These are phyloP conservation scores for Platanthera guangdongensis DNA, from an alignment of 106 monocot genomes.

Conservation along the genomic window DNA sequence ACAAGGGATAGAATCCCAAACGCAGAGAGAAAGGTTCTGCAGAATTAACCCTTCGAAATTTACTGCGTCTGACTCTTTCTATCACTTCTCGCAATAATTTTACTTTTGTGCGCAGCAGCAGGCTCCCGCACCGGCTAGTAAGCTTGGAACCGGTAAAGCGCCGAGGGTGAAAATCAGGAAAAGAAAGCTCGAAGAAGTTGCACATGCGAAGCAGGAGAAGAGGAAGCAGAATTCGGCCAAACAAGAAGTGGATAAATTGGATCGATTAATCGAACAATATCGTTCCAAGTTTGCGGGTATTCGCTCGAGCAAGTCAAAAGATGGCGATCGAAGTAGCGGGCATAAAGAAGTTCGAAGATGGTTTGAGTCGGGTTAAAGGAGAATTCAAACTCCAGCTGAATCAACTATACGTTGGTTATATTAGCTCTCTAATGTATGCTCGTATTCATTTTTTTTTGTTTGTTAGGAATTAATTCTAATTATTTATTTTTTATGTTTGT, in stretches of 20 bases:
- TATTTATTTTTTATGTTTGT: too few species aligned
- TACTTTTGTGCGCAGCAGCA: constrained; percentile 10
- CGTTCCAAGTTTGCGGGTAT: constrained; percentile 54
- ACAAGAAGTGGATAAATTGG: constrained; percentile 57
- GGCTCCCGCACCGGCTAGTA: not conserved
- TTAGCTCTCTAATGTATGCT: too few species aligned
- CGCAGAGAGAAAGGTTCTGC: not conserved
- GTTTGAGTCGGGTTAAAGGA: constrained; percentile 28
- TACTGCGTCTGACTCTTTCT: not conserved
- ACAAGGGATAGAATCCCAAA: not conserved
- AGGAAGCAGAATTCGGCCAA: constrained; percentile 21
- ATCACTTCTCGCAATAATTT: not conserved
- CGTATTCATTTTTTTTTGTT: too few species aligned
- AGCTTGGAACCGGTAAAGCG: constrained; percentile 10
- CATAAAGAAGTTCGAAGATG: constrained; percentile 49
- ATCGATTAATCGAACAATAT: constrained; percentile 67
- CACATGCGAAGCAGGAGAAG: constrained; percentile 13
- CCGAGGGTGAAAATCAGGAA: constrained; percentile 16
- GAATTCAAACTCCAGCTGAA: not conserved
- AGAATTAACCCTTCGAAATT: not conserved
- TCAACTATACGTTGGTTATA: not conserved
- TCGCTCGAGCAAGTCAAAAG: constrained; percentile 20
- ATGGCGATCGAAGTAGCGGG: not conserved
- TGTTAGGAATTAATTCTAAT: too few species aligned
- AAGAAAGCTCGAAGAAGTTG: constrained; percentile 29